Conservation (phyloP, 192 early-diverging fungal species). For the Gonapodya prolifera region DNA sequence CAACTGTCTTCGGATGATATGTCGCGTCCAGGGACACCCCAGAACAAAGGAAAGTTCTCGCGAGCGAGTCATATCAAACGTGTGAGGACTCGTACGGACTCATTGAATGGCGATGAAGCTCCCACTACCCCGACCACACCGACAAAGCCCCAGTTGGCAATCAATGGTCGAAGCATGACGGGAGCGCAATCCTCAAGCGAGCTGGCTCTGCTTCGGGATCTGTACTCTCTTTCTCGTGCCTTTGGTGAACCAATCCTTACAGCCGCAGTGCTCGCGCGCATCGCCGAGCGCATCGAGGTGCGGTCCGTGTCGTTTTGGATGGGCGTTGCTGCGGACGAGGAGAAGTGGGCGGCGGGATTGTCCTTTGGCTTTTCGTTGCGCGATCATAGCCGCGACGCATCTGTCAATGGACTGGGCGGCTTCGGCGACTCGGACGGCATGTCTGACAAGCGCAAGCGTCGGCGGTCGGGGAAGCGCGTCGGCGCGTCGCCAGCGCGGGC, state of each 20-base stretch:
- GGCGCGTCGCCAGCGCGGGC: background rate
- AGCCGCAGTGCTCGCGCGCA: background rate
- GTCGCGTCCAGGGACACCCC: background rate
- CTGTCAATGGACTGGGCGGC: background rate
- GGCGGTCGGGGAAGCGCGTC: background rate
- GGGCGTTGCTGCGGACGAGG: background rate
- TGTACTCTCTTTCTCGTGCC: background rate
- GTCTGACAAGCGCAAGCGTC: background rate
- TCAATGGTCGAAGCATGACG: background rate
- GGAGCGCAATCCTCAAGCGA: background rate
- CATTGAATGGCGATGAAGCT: background rate
- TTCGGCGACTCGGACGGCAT: background rate
- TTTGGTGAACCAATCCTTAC: background rate
- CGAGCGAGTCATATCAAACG: background rate
- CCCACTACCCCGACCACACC: background rate
- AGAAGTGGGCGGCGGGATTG: background rate
- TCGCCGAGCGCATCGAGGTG: background rate
- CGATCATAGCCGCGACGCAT: background rate
- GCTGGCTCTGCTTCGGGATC: background rate
- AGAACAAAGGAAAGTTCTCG: background rate
- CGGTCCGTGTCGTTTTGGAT: background rate
- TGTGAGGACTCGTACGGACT: background rate
- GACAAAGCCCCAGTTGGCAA: background rate
- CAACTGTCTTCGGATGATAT: background rate
- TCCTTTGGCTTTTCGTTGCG: background rate